Base-by-base conservation (phyloP, 257 asterid genomes). In the Nemophila menziesii region DNA sequence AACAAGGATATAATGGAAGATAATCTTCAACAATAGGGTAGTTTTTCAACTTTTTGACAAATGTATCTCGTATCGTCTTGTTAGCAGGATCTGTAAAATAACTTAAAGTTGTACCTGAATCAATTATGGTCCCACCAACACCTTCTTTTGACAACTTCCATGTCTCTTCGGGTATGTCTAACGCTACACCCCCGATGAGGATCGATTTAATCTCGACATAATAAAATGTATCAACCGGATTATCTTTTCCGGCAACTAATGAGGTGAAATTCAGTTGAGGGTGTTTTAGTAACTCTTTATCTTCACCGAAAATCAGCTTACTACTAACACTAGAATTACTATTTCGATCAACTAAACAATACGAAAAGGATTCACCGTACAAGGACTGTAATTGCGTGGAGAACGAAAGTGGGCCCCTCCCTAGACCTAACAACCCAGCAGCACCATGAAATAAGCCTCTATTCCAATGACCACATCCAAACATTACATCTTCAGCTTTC, bases 401-500 rank as follows among this genome's bases (percentile, higher is more conserved):
- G 39, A 86, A 86, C 3, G 96, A 86, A 15, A 86, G 51, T 0
- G 94, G 85, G 2, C 96, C 96, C 3, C 93, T 42, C 12, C 96
- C 96, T 2, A 86, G 62, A 1, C 96, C 96, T 39, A 86, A 57
- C 61, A 82, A 52, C 2, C 96, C 96, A 1, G 94, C 80, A n/a
- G 96, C 96, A 3, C 96, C 96, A 55, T 86, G 96, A 37, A 86
- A 86, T 33, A 86, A 23, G 7, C 96, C 96, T 51, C 96, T 64
- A 50, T 86, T 86, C 94, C 96, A 86, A 65, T 86, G 96, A 0
- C 96, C 96, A 57, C 96, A 86, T 0, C 96, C 97, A 58, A 89
- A 84, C 92, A 80, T 80, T 36, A 89, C 90, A 55, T 84, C 73
- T 0, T 80, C 80, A n/a, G 80, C 93, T 8, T 64, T 55, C 65